Conservation (phyloP, 306 rosid genomes). For the Trifolium fragiferum region DNA sequence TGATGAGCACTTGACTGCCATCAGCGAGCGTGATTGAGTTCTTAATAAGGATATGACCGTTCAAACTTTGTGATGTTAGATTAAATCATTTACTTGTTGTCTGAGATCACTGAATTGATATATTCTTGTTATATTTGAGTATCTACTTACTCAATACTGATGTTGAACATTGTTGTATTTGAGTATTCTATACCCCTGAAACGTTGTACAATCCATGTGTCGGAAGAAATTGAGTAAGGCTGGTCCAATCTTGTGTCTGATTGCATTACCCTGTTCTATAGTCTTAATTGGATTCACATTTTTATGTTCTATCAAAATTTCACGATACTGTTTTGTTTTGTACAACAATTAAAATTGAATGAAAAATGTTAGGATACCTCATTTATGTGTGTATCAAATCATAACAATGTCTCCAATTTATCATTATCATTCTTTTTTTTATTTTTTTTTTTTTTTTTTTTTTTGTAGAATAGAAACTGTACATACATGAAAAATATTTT, state of each 20-base stretch:
- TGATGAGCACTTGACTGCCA: slow-evolving; percentile 98
- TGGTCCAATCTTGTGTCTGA: not conserved
- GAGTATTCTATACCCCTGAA: not conserved
- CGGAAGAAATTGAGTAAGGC: not conserved
- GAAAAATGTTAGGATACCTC: too few relatives aligned
- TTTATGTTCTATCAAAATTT: too few relatives aligned
- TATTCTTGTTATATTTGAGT: slow-evolving; percentile 27
- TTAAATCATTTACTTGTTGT: slow-evolving; percentile 30
- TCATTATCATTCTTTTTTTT: too few relatives aligned
- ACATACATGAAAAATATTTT: too few relatives aligned
- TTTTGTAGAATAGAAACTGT: too few relatives aligned
- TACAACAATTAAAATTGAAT: too few relatives aligned
- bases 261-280: not conserved
- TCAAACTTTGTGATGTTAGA: slow-evolving; percentile 31
- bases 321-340: too few relatives aligned
- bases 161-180: slow-evolving; percentile 33
- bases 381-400: too few relatives aligned
- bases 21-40: slow-evolving; percentile 93
- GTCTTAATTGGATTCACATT: not conserved
- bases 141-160: not conserved
- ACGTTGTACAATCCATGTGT: not conserved
- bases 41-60: slow-evolving; percentile 40
- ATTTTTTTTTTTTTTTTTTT: too few relatives aligned
- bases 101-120: slow-evolving; percentile 6
- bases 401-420: too few relatives aligned